Evolutionary conservation across 768 basidiomycete genomes (phyloP), one percentile per base, ranked within the genome.

Genomic region (Leccinum rimulosum): DNA sequence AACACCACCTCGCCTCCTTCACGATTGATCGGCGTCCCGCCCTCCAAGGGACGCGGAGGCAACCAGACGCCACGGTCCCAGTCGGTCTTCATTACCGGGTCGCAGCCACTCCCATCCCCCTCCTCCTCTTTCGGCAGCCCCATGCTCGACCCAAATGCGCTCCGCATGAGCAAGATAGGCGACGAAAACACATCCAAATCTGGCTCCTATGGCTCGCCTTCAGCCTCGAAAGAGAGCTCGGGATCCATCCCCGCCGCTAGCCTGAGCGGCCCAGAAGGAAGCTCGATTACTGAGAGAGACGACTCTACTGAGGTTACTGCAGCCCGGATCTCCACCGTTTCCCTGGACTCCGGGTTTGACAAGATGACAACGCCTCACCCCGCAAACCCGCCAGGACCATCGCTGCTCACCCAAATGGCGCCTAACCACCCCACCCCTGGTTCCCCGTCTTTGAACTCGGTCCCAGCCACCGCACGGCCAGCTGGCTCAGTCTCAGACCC

Each of bases 51-150:
- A 8, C 82, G 96, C 40, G 94, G 95, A 6, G 96, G 96, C 1
- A 96, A 97, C 72, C 96, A 98, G 74, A 98, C 96, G 0, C 96
- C 96, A 1, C 82, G 95, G 14, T 80, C 82, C 14, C 94, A 97
- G 66, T 80, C 79, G 8, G 78, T 88, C 52, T 86, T 90, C 78
- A 96, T 98, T 73, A 96, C 93, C 5, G 93, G 91, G 30, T 93
- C 91, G 0, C 96, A 95, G 69, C 96, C 96, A 0, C 80, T 99
- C 6, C 96, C 96, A 0, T 92, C 90, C 3, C 91, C 91, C 0
- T 86, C 85, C 15, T 89, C 87, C 31, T 87, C 88, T 4, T 88
- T 84, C 67, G 83, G 82, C 22, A 85, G 84, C 54, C 89, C 92
- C 12, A 84, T 82, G 73, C 76, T 95, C 51, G 95, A 97, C 79